phyloP scores from a whole-genome alignment of 345 rosid genomes.

The Bruguiera sexangula region DNA sequence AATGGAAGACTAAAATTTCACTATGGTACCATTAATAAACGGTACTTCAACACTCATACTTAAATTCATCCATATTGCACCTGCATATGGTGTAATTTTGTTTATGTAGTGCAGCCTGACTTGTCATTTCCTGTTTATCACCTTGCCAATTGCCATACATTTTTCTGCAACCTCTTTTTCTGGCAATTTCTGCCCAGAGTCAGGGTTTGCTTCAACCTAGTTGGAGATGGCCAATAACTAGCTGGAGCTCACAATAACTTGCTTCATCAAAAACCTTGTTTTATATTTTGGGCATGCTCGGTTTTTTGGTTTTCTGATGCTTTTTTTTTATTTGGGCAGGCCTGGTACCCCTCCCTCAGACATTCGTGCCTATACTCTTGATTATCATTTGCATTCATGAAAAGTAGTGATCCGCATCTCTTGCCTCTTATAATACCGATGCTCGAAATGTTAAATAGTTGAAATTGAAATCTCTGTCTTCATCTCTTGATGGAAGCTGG shows the following conservation, averaged over 20 bases:
- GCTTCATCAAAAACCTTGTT: background rate
- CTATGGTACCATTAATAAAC: constrained; percentile 87
- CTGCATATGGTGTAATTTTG: too few relatives aligned
- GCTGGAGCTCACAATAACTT: background rate
- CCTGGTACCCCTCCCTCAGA: constrained; percentile 92
- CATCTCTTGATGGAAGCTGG: background rate
- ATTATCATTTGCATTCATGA: constrained; percentile 70
- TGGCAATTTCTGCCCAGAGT: too few relatives aligned
- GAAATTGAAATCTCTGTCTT: constrained; percentile 3
- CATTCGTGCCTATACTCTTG: constrained; percentile 72
- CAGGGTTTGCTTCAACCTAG: background rate
- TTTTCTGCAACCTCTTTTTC: too few relatives aligned
- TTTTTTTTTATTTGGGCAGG: constrained; percentile 35
- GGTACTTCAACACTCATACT: constrained; percentile 31
- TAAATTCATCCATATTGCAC: too few relatives aligned
- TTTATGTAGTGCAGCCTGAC: too few relatives aligned
- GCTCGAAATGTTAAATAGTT: background rate
- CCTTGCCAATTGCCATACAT: too few relatives aligned
- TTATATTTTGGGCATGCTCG: background rate
- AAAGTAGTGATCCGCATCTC: constrained; percentile 6
- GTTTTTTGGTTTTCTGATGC: constrained; percentile 6
- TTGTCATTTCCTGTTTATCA: too few relatives aligned
- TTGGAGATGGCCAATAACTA: background rate
- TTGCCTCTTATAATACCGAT: background rate
- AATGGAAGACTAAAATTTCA: constrained; percentile 65